These are phyloP conservation scores for Teratosphaeria viscida DNA, from an alignment of 2,329 filamentous ascomycete genomes.

Conservation along the genomic window DNA sequence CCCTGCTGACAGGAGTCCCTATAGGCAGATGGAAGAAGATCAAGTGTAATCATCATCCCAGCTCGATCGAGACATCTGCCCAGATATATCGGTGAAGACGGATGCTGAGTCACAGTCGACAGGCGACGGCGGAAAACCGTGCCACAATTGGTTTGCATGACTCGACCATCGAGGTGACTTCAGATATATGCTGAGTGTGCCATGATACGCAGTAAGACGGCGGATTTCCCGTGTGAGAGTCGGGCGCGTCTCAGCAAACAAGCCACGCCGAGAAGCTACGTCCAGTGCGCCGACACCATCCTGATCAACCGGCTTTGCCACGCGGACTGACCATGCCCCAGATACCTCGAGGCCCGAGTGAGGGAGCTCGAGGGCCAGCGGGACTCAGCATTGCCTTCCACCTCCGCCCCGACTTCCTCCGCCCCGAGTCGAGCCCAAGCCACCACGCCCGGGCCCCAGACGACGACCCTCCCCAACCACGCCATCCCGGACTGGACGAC, in stretches of 20 bases:
- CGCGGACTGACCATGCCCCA: background rate
- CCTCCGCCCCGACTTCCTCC: background rate
- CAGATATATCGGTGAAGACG: too few relatives aligned
- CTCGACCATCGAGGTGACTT: background rate
- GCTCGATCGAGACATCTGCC: too few relatives aligned
- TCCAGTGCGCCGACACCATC: background rate
- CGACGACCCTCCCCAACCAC: background rate
- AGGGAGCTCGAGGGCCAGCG: constrained; percentile 4
- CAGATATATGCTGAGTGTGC: background rate
- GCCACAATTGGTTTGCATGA: background rate
- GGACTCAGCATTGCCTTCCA: background rate
- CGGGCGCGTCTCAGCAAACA: constrained; percentile 3
- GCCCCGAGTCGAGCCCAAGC: background rate
- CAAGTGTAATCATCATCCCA: background rate
- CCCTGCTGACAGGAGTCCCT: background rate
- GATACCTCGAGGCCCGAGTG: constrained; percentile 2
- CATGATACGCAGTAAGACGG: background rate
- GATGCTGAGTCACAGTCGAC: background rate
- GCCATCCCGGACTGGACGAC: constrained; percentile 4
- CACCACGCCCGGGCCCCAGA: background rate
- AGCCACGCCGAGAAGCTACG: constrained; percentile 4
- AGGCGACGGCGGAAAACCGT: background rate
- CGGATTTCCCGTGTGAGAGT: constrained; percentile 5
- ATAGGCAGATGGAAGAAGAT: constrained; percentile 2
- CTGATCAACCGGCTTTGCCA: background rate